Base-by-base conservation (phyloP, 768 basidiomycete species). In the Auricularia heimuer region DNA sequence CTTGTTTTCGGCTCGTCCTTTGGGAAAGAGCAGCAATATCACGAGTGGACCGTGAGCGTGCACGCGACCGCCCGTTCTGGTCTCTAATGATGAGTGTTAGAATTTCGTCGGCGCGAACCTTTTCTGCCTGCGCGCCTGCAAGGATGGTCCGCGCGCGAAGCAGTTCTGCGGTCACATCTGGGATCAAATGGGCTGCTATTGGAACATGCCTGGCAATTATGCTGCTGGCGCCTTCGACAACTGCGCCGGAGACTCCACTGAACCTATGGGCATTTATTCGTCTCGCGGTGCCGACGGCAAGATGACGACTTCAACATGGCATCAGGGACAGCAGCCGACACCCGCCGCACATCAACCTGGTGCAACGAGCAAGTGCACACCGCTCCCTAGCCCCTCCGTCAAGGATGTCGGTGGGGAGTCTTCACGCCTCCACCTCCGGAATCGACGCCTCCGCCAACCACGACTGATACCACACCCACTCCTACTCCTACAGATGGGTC, bases 1-100 rank as follows among this genome's bases (percentile, higher is more conserved):
- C 42, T 14, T 18, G 14, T n/a, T 54, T 24, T 33, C 39, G 39
- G 39, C 1, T 42, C 39, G 8, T 42, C 39, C 8, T 42, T 42
- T 14, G 39, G 39, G 39, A 42, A 42, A 60, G 67, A 83, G 3
- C 67, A 81, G 68, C 81, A 90, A 70, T 77, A 89, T 47, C 80
- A 84, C 68, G 85, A 91, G 71, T 92, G 91, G 91, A 89, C 86
- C 60, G 84, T 81, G 74, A 70, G 87, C 70, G 78, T 90, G 64
- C 79, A 82, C 3, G 77, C 77, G 67, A 71, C 77, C 58, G 74
- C 82, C 67, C 92, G 89, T 76, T 92, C 89, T 76, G 82, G 90
- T 77, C 84, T 88, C 56, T 87, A 82, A 16, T 90, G 87, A 74
- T 83, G 83, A 64, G 75, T 8, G 39, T 29, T 14, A 71, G 6